Percentiles rank a stretch among this genome's conserved stretches.
phyloP scores from a whole-genome alignment of 2,329 filamentous ascomycete genomes.

The Claviceps sorghi region DNA sequence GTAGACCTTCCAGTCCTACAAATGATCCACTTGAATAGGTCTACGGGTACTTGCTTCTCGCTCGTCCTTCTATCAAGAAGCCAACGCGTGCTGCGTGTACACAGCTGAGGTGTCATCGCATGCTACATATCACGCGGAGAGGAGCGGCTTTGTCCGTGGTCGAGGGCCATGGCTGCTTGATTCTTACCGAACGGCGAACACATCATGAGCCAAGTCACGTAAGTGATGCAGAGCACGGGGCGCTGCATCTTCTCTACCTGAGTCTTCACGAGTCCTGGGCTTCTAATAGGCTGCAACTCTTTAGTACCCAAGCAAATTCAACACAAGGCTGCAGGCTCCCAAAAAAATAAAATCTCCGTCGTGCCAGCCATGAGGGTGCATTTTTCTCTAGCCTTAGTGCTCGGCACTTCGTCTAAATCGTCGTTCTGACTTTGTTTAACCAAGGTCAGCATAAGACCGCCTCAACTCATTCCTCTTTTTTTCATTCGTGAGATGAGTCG shows the following conservation, averaged over 20 bases:
- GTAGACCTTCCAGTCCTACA: neutral
- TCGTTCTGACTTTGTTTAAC: neutral
- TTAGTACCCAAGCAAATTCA: neutral
- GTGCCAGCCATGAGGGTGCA: neutral
- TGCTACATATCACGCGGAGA: neutral
- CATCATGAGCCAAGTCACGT: neutral
- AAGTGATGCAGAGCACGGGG: neutral
- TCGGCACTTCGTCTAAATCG: neutral
- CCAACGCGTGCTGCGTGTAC: neutral
- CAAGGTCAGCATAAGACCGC: neutral
- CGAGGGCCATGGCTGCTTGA: neutral
- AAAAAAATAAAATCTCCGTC: neutral
- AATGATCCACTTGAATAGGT: neutral
- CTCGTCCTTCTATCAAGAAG: neutral
- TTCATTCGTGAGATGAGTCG: neutral
- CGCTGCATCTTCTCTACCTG: neutral
- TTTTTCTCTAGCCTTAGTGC: neutral
- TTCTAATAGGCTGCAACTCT: neutral
- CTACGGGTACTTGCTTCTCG: neutral
- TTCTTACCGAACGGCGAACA: neutral
- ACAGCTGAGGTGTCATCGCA: neutral
- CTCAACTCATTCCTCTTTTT: neutral
- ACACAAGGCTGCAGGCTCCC: neutral
- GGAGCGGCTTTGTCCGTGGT: neutral
- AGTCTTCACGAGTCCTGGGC: neutral